Base-by-base conservation (phyloP, 495 filamentous ascomycete species). In the Clohesyomyces aquaticus region DNA sequence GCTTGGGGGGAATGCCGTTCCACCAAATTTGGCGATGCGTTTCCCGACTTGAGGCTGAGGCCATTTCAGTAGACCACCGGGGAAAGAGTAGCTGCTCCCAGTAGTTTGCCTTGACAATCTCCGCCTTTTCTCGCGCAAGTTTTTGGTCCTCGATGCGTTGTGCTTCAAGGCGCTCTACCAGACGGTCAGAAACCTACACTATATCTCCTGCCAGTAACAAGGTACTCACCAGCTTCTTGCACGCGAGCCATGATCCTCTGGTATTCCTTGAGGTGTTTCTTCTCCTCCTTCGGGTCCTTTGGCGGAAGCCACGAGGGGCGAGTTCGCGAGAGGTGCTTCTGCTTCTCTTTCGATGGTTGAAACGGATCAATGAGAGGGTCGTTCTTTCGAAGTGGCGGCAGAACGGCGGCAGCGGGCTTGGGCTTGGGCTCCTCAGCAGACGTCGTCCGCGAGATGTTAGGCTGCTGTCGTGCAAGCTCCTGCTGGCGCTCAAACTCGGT, bases 311-410 rank as follows among this genome's bases (percentile, higher is more conserved):
- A 98, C 41, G 89, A 93, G 0, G 94, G 94, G 26, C 94, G 84
- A 12, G 94, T 98, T 43, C 95, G 82, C 21, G 91, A 91, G 19
- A 98, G 77, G 4, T 96, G 89, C 42, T 89, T 91, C 67, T 96
- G 91, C 76, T 98, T 98, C 79, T 98, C 94, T 77, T 92, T 95
- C 68, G 93, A 96, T 35, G 96, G 87, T 1, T 93, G 95, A 59
- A 98, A 76, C 8, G 94, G 94, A 74, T 98, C 94, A 61, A 97
- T 95, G 89, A 98, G 93, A 50, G 95, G 87, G 71, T 96, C 93
- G 16, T 88, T 88, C 61, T 89, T 88, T 55, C 90, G 86, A 18
- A 96, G 73, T 14, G 91, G 94, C 3, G 94, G 94, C 6, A 97
- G 79, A 58, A 91, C 87, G 12, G 79, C 77, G 14, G 81, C 45